Conservation (phyloP, 306 rosid species). For the barrel medic (Medicago truncatula) region DNA sequence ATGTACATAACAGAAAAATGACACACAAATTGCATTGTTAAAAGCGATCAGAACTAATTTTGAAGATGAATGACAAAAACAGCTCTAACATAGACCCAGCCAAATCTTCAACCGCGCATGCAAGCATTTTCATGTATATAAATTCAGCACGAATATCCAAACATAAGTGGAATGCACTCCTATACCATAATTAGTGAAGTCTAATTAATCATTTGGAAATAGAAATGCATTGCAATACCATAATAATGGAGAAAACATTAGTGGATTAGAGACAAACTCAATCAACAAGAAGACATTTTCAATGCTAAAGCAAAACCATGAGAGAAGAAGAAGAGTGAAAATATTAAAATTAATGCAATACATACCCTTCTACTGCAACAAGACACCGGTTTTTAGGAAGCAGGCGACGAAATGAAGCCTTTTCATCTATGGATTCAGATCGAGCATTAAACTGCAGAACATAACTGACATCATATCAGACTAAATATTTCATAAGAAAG, state of each 20-base stretch:
- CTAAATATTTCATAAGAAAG: conserved; percentile 2
- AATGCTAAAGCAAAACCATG: background rate
- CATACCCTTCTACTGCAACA: conserved; percentile 83
- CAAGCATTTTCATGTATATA: background rate
- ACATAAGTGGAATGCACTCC: background rate
- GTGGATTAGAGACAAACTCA: background rate
- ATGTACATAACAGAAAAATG: conserved; percentile 10
- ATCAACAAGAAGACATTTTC: too few species aligned
- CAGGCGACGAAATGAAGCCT: conserved; percentile 79
- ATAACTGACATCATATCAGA: conserved; percentile 31
- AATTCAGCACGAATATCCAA: background rate
- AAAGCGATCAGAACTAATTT: conserved; percentile 4
- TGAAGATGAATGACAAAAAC: background rate
- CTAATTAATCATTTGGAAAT: background rate
- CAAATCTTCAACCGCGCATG: background rate
- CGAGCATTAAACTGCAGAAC: conserved; percentile 84
- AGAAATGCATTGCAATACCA: background rate
- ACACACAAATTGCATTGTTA: conserved; percentile 20
- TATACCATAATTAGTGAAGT: background rate
- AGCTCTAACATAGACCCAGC: background rate
- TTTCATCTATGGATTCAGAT: conserved; percentile 73
- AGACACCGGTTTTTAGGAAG: conserved; percentile 83
- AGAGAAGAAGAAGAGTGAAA: conserved; percentile 18
- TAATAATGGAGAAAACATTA: conserved; percentile 4
- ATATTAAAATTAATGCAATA: conserved; percentile 10